Percentiles rank a stretch among this genome's conserved stretches.
These are phyloP conservation scores for Myriosclerotinia curreyana DNA, from an alignment of 2,329 filamentous ascomycete genomes.

Conservation along the genomic window DNA sequence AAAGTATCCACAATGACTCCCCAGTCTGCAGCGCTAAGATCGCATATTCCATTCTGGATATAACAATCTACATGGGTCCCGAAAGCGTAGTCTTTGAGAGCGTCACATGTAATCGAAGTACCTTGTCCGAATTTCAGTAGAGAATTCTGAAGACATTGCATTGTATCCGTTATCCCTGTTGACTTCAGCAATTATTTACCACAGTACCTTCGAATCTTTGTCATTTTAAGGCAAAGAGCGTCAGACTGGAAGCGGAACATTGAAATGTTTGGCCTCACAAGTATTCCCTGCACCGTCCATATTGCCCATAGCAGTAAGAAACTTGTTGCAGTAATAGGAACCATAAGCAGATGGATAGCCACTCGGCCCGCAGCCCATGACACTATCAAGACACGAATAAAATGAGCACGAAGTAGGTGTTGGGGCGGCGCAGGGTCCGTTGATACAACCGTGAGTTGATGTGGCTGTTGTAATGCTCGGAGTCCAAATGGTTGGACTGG, in stretches of 20 bases:
- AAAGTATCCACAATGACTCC: not conserved
- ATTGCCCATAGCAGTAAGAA: not conserved
- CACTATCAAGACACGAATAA: not conserved
- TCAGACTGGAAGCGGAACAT: no score
- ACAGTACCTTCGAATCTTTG: not conserved
- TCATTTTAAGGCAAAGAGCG: not conserved
- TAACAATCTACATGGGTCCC: not conserved
- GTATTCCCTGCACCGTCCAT: not conserved
- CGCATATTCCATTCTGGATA: not conserved
- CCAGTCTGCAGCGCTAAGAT: not conserved
- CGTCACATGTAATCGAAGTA: not conserved
- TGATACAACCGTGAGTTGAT: not conserved
- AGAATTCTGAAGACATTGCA: not conserved
- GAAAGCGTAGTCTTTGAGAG: not conserved
- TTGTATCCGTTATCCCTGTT: not conserved
- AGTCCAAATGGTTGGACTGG: not conserved
- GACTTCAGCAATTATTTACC: not conserved
- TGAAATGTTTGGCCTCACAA: not conserved
- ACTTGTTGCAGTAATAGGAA: not conserved
- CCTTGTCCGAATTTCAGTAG: not conserved
- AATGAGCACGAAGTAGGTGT: not conserved
- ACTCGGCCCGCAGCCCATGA: not conserved
- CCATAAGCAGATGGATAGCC: not conserved
- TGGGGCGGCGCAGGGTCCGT: not conserved
- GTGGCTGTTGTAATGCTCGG: conserved; percentile 29